These are phyloP conservation scores for Hypomyces perniciosus DNA, from an alignment of 2,329 filamentous ascomycete genomes.

Conservation along the genomic window DNA sequence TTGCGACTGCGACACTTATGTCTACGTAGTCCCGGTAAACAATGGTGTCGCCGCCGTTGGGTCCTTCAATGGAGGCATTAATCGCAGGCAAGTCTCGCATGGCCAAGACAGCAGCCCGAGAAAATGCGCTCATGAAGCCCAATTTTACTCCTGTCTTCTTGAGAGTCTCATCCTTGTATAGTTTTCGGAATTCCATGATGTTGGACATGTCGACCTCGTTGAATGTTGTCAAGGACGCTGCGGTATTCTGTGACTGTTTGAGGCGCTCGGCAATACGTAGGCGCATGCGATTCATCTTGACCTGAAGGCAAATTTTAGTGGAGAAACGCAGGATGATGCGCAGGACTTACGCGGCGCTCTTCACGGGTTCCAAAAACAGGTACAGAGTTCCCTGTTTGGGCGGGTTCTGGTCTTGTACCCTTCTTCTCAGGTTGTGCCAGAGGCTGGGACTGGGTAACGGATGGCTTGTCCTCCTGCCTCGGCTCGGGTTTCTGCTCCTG, in stretches of 20 bases:
- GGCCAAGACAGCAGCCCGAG: constrained; percentile 79
- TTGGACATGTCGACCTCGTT: constrained; percentile 99
- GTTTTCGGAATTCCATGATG: constrained; percentile 92
- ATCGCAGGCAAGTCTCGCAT: constrained; percentile 93
- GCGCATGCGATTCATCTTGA: constrained; percentile 99
- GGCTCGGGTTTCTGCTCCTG: constrained; percentile 30
- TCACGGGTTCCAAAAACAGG: constrained; percentile 62
- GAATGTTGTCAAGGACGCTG: constrained; percentile 94
- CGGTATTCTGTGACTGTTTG: constrained; percentile 98
- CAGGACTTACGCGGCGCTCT: constrained; percentile 69
- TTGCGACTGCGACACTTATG: constrained; percentile 93
- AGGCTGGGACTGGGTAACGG: constrained; percentile 16
- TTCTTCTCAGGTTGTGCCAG: constrained; percentile 19
- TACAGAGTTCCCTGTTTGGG: constrained; percentile 13
- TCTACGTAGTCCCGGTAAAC: constrained; percentile 98
- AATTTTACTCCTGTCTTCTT: constrained; percentile 97
- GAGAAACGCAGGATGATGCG: not conserved
- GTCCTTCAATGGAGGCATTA: constrained; percentile 95
- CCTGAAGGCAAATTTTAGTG: constrained; percentile 43
- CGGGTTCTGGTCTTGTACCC: constrained; percentile 18
- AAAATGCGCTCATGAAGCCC: constrained; percentile 99
- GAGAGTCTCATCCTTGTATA: constrained; percentile 93
- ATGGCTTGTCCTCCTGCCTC: constrained; percentile 26
- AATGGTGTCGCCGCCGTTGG: constrained; percentile 91
- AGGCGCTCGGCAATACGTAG: constrained; percentile 93